Percentiles rank a stretch among this genome's conserved stretches.
phyloP scores from a whole-genome alignment of 371 early-diverging fungal species.

The Blakeslea trispora region DNA sequence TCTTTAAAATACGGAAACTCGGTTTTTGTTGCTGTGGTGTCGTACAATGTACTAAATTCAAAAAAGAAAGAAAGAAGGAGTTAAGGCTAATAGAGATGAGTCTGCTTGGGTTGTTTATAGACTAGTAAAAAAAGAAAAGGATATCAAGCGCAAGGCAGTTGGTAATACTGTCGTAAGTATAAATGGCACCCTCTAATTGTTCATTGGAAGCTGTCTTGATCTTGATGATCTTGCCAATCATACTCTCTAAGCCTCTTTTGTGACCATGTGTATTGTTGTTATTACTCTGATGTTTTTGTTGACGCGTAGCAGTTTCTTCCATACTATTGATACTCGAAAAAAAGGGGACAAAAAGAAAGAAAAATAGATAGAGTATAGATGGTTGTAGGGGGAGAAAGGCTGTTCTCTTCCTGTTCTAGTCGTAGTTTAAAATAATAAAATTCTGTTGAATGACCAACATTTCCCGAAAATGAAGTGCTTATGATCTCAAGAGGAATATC shows the following conservation, averaged over 20 bases:
- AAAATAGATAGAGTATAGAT: too few species aligned
- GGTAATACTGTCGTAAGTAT: slow-evolving; percentile 61
- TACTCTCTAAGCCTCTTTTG: slow-evolving; percentile 24
- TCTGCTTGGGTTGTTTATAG: too few species aligned
- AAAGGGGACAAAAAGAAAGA: neutral
- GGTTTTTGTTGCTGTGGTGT: slow-evolving; percentile 22
- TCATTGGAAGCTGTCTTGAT: slow-evolving; percentile 59
- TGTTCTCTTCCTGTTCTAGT: too few species aligned
- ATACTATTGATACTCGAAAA: neutral
- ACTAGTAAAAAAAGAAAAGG: slow-evolving; percentile 26
- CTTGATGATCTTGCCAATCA: slow-evolving; percentile 55
- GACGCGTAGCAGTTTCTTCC: slow-evolving; percentile 6
- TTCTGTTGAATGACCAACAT: too few species aligned
- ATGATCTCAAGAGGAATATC: too few species aligned
- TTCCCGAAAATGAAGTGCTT: too few species aligned
- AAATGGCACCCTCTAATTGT: slow-evolving; percentile 62
- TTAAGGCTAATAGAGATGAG: neutral
- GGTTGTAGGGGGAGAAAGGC: too few species aligned
- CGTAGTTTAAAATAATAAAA: too few species aligned
- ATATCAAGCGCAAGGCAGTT: slow-evolving; percentile 73
- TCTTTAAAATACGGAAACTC: slow-evolving; percentile 60
- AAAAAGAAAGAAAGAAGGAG: slow-evolving; percentile 20
- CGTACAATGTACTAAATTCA: slow-evolving; percentile 27
- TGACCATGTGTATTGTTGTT: neutral
- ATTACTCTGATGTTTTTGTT: neutral